These are phyloP conservation scores for Eragrostis tef DNA, from an alignment of 202 grass and related monocot species.

Conservation along the genomic window DNA sequence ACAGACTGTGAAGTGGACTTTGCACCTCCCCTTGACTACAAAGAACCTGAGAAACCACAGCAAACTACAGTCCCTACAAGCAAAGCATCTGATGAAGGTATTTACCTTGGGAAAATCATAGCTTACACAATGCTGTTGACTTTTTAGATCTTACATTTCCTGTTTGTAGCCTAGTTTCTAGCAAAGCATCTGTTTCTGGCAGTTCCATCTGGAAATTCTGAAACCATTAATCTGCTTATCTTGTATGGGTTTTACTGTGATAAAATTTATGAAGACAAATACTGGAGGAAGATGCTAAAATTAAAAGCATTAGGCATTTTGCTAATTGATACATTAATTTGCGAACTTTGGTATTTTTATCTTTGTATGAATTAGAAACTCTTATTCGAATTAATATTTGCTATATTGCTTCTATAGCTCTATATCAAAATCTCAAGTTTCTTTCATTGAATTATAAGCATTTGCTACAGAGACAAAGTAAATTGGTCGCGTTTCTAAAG, in stretches of 20 bases:
- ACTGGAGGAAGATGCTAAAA: not conserved
- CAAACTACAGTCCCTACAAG: conserved; percentile 42
- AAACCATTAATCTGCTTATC: not conserved
- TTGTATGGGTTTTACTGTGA: not conserved
- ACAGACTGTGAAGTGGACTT: conserved; percentile 97
- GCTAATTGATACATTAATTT: not conserved
- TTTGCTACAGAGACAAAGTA: not conserved
- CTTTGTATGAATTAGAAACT: not conserved
- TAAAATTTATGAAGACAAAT: not conserved
- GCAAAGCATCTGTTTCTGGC: conserved; percentile 5
- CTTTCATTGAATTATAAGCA: not conserved
- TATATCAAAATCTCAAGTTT: not conserved
- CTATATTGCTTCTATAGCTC: conserved; percentile 1
- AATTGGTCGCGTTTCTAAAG: not conserved
- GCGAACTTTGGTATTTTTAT: not conserved
- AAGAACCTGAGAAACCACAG: conserved; percentile 63
- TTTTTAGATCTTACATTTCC: not conserved
- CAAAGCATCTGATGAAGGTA: conserved; percentile 66
- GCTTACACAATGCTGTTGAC: not conserved
- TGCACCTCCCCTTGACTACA: conserved; percentile 91
- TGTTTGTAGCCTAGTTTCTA: not conserved
- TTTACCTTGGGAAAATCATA: conserved; percentile 35
- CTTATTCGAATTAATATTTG: conserved; percentile 4
- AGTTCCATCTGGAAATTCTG: conserved; percentile 15
- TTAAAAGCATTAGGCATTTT: not conserved